phyloP scores from a whole-genome alignment of 805 yeast genomes.

The Metschnikowia picachoensis region DNA sequence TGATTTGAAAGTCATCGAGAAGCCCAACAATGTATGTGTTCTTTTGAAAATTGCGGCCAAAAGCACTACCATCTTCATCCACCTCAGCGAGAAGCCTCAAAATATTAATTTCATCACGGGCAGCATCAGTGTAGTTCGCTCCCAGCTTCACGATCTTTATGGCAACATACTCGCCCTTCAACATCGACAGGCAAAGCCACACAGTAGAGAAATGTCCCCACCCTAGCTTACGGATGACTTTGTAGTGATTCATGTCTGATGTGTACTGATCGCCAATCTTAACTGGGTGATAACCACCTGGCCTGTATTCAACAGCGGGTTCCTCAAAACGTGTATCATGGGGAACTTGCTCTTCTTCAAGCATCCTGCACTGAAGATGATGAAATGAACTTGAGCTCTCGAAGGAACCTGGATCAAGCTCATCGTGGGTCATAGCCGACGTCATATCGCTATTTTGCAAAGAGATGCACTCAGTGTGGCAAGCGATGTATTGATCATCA shows the following conservation, averaged over 20 bases:
- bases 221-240: constrained; percentile 84
- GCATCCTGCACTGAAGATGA: background rate
- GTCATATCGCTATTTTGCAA: constrained; percentile 40
- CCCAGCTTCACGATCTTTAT: constrained; percentile 92
- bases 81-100: constrained; percentile 71
- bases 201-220: constrained; percentile 94
- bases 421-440: constrained; percentile 17
- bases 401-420: constrained; percentile 12
- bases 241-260: constrained; percentile 55
- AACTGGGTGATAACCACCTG: constrained; percentile 97
- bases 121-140: constrained; percentile 86
- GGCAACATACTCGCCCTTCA: constrained; percentile 92
- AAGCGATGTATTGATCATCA: constrained; percentile 22
- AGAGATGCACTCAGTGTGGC: constrained; percentile 36
- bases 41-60: background rate
- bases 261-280: constrained; percentile 81
- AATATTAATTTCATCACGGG: constrained; percentile 81
- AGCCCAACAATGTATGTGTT: constrained; percentile 65
- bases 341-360: constrained; percentile 12
- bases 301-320: constrained; percentile 74
- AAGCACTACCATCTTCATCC: constrained; percentile 4
- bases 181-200: constrained; percentile 44
- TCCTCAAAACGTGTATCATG: constrained; percentile 59
- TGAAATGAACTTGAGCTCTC: constrained; percentile 2
- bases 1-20: constrained; percentile 78